Evolutionary conservation across 257 asterid genomes (phyloP).

Genomic region (Jacaranda mimosifolia): DNA sequence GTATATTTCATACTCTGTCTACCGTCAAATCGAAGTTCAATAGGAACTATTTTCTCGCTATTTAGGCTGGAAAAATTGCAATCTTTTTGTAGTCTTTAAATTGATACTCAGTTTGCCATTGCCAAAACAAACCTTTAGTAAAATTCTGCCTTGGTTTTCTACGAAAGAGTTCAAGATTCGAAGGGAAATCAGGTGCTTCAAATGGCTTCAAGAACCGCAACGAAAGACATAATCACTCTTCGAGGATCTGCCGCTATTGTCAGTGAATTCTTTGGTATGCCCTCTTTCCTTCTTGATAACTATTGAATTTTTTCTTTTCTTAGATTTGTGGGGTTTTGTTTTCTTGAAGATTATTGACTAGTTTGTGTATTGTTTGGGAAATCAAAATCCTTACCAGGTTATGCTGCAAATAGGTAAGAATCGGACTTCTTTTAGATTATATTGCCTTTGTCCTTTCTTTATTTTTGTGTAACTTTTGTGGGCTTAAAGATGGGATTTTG

Average conservation of each 20-base stretch:
- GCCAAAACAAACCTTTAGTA: not conserved
- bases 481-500: constrained; percentile 16
- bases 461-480: not conserved
- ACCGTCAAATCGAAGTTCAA: not conserved
- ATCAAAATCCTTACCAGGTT: constrained; percentile 57
- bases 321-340: constrained; percentile 5
- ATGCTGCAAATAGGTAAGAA: constrained; percentile 91
- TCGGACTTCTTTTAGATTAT: not conserved
- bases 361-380: constrained; percentile 27
- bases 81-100: not conserved
- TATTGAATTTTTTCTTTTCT: not conserved
- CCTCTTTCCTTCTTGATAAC: not conserved
- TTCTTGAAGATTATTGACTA: constrained; percentile 12
- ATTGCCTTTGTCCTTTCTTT: not conserved
- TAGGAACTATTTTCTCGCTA: constrained; percentile 1
- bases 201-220: constrained; percentile 82
- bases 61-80: not conserved
- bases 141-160: not conserved
- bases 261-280: constrained; percentile 86
- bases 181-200: not conserved
- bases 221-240: constrained; percentile 90
- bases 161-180: not conserved
- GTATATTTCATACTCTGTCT: constrained; percentile 11
- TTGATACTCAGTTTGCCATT: not conserved
- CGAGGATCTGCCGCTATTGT: constrained; percentile 94